Evolutionary conservation across 2,329 filamentous ascomycete genomes (phyloP).

Genomic region (Huntiella moniliformis): DNA sequence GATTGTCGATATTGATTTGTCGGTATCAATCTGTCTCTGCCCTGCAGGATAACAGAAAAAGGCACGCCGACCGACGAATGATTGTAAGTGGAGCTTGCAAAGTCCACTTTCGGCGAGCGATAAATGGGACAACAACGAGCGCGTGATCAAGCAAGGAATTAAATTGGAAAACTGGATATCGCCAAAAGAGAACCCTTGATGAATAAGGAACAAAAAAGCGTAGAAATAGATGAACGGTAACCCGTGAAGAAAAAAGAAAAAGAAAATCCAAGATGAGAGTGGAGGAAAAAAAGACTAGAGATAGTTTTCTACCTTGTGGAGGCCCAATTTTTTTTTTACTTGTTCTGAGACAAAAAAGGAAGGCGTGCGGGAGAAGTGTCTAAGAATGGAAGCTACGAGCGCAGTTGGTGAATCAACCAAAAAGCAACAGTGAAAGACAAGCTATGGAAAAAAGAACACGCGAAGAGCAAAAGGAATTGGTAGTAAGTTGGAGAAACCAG

Average conservation of each 20-base stretch:
- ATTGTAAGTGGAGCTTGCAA: constrained; percentile 3
- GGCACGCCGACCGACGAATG: too few species aligned
- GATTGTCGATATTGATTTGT: neutral
- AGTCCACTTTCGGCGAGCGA: neutral
- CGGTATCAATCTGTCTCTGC: neutral
- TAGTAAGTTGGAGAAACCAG: neutral
- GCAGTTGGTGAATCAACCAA: neutral
- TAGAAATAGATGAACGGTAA: neutral
- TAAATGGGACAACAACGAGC: neutral
- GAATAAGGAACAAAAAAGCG: neutral
- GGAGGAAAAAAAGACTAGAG: neutral
- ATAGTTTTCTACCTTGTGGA: neutral
- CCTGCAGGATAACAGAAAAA: neutral
- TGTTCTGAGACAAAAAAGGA: too few species aligned
- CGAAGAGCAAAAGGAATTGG: too few species aligned
- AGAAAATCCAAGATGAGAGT: neutral
- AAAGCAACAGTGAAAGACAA: too few species aligned
- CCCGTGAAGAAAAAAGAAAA: neutral
- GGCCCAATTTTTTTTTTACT: neutral
- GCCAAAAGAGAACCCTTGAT: neutral
- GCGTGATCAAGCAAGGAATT: constrained; percentile 1
- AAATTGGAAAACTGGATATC: too few species aligned
- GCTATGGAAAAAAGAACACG: too few species aligned
- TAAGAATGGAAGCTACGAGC: constrained; percentile 8
- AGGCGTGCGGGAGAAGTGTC: neutral